phyloP scores from a whole-genome alignment of 306 rosid genomes.

The Prosopis cineraria region DNA sequence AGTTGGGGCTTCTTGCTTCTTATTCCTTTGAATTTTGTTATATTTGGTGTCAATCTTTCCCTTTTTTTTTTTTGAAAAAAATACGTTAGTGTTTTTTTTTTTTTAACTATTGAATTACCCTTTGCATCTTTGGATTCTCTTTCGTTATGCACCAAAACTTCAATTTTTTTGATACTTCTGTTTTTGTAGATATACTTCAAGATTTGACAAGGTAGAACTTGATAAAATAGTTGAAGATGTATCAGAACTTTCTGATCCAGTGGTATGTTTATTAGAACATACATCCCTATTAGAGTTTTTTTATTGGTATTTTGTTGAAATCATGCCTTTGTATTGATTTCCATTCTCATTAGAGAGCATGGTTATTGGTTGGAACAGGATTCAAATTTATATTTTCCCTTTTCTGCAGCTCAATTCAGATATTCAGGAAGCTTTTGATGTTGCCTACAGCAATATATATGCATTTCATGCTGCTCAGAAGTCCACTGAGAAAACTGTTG shows the following conservation, averaged over 20 bases:
- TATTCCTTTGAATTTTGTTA: not conserved
- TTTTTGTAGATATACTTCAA: constrained; percentile 66
- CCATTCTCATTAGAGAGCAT: not conserved
- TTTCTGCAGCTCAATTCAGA: constrained; percentile 66
- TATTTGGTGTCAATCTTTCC: not conserved
- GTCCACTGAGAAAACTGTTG: constrained; percentile 69
- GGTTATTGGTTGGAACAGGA: not conserved
- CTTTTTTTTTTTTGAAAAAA: not conserved
- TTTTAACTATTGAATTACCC: not conserved
- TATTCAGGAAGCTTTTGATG: constrained; percentile 83
- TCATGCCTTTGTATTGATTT: not conserved
- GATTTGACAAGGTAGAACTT: constrained; percentile 76
- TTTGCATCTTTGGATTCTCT: constrained; percentile 4
- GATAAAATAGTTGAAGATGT: constrained; percentile 64
- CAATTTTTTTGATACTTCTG: constrained; percentile 5
- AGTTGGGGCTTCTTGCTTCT: constrained; percentile 46
- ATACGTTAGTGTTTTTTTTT: not conserved
- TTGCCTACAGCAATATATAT: constrained; percentile 82
- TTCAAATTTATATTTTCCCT: not conserved
- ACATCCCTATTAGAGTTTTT: not conserved
- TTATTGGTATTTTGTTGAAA: not conserved
- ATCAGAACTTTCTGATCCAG: constrained; percentile 84
- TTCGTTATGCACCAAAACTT: not conserved
- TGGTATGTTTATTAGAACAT: constrained; percentile 53
- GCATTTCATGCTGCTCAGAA: constrained; percentile 95